These are phyloP conservation scores for Sisymbrium irio DNA, from an alignment of 345 rosid species.

Conservation along the genomic window DNA sequence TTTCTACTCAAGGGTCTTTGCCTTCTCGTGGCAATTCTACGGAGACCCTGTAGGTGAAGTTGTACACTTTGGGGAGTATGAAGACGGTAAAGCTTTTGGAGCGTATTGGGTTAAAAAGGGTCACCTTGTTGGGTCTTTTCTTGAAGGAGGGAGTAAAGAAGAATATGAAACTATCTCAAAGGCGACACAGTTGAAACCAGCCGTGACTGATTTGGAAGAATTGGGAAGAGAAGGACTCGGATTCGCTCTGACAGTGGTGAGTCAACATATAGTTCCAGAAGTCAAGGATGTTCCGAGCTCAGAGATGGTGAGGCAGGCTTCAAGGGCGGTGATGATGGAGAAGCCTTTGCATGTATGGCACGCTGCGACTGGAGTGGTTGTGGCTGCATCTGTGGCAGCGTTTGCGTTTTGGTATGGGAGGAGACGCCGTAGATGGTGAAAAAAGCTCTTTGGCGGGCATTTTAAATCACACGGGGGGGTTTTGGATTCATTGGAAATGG, in stretches of 20 bases:
- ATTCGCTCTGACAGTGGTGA: constrained; percentile 54
- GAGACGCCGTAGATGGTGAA: constrained; percentile 83
- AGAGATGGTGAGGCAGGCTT: constrained; percentile 21
- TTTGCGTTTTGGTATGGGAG: constrained; percentile 91
- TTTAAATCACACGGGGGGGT: background rate
- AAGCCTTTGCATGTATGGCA: constrained; percentile 58
- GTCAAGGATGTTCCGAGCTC: constrained; percentile 19
- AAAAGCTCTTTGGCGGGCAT: constrained; percentile 13
- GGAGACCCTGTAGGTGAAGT: constrained; percentile 84
- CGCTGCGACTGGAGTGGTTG: constrained; percentile 64
- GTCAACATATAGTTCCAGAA: constrained; percentile 38
- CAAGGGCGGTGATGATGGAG: constrained; percentile 45
- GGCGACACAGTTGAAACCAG: constrained; percentile 67
- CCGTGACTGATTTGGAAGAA: constrained; percentile 49
- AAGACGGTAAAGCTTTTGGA: constrained; percentile 60
- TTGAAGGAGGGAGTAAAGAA: constrained; percentile 92
- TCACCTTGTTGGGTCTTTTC: constrained; percentile 81
- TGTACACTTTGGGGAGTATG: constrained; percentile 82
- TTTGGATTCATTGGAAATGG: constrained; percentile 20
- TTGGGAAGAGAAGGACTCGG: constrained; percentile 62
- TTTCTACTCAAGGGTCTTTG: constrained; percentile 87
- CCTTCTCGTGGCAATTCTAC: constrained; percentile 92
- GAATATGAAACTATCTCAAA: constrained; percentile 82
- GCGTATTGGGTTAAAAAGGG: constrained; percentile 90
- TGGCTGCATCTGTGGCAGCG: constrained; percentile 81